Evolutionary conservation across 176 grass and related monocot genomes (phyloP), one percentile per base, ranked within the genome.

Genomic region (Musa troglodytarum): DNA sequence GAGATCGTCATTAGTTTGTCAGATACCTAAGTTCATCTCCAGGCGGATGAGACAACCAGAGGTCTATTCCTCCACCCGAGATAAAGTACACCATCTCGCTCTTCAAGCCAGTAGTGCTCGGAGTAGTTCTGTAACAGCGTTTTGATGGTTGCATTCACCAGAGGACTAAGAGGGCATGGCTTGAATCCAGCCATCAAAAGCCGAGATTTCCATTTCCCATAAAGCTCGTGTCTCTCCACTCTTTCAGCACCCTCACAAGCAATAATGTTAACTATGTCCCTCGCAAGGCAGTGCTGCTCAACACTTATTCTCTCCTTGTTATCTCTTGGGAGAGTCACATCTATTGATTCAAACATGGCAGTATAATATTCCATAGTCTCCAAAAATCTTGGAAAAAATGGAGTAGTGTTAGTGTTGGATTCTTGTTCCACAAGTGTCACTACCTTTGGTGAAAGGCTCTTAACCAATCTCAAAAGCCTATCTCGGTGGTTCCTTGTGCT

Each of bases 351-450:
- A 49, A 99, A 99, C 73, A 99, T 77, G 69, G 96, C 91, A 16
- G 83, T 81, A 75, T 95, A 99, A 76, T 95, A 95, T 43, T 95
- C 88, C 26, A 99, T 74, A 11, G 96, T 89, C 84, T 94, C 91
- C 21, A 77, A 80, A 49, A 99, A 94, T 69, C 96, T 68, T 28
- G 83, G 86, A 15, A 69, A 76, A 64, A 99, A 99, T 1, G 91
- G 84, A 21, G 96, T 82, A 0, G 91, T 94, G 81, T 99, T 99
- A 5, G 91, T 94, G 84, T 95, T 99, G 62, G 79, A 86, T 82
- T 99, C 96, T 85, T 89, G 86, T 80, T 99, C 96, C 64, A 91
- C 87, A 1, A 99, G 85, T 8, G 96, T 95, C 76, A 99, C 84
- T 69, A 99, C 91, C 83, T 77, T 95, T 3, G 96, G 91, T 16